Evolutionary conservation across 805 yeast species (phyloP).

Genomic region (Cyberlindnera amylophila): DNA sequence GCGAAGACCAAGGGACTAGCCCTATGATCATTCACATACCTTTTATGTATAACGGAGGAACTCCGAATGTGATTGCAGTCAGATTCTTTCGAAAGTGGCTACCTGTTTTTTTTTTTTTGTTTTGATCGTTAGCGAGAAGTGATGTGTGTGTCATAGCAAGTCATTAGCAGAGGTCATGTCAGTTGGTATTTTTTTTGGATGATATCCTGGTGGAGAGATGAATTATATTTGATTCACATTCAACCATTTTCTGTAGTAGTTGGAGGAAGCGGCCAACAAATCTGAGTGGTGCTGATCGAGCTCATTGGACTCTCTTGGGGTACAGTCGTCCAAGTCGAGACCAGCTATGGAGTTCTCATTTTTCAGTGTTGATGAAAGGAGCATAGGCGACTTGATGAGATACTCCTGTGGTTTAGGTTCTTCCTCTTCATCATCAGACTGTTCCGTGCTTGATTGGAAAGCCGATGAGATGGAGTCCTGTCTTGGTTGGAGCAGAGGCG

Average conservation of each 20-base stretch:
- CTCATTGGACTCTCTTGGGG: conserved; percentile 18
- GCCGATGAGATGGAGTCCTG: conserved; percentile 22
- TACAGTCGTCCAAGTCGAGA: conserved; percentile 20
- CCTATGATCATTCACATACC: no score
- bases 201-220: no score
- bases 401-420: conserved; percentile 22
- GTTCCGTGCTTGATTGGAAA: conserved; percentile 10
- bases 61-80: no score
- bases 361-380: conserved; percentile 23
- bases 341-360: conserved; percentile 26
- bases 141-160: conserved; percentile 1
- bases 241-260: conserved; percentile 30
- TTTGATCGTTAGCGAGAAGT: conserved; percentile 3
- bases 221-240: conserved; percentile 16
- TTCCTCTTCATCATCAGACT: conserved; percentile 19
- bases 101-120: neutral
- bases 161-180: neutral
- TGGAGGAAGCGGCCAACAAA: conserved; percentile 27
- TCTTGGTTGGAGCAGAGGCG: conserved; percentile 30
- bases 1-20: no score
- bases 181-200: neutral
- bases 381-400: conserved; percentile 27
- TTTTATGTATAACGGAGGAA: no score
- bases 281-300: conserved; percentile 21
- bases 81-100: no score